Percentiles rank a stretch among this genome's conserved stretches.
phyloP scores from a whole-genome alignment of 768 basidiomycete species.

The Boletellus ananiceps region DNA sequence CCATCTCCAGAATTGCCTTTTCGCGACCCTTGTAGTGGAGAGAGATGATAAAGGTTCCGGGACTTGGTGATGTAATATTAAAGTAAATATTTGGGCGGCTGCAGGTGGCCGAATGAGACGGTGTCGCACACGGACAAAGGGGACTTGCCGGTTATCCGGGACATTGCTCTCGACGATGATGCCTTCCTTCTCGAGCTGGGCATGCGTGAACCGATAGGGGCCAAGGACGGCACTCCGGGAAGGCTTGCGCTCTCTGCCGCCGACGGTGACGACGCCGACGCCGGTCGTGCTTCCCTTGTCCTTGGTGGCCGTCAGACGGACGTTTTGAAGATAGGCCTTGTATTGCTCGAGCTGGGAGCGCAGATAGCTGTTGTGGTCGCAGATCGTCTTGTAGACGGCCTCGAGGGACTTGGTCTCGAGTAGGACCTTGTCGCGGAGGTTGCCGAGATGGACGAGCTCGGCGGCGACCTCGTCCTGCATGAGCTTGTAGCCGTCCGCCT shows the following conservation, averaged over 20 bases:
- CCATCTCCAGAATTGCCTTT: slow-evolving; percentile 99
- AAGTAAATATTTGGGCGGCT: slow-evolving; percentile 98
- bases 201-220: slow-evolving; percentile 96
- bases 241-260: slow-evolving; percentile 96
- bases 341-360: slow-evolving; percentile 97
- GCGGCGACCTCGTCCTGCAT: slow-evolving; percentile 98
- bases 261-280: slow-evolving; percentile 92
- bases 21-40: slow-evolving; percentile 98
- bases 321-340: slow-evolving; percentile 98
- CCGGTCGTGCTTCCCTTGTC: slow-evolving; percentile 85
- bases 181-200: slow-evolving; percentile 97
- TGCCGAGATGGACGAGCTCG: slow-evolving; percentile 94
- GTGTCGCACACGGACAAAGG: background rate
- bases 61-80: slow-evolving; percentile 96
- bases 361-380: slow-evolving; percentile 98
- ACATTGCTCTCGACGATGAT: slow-evolving; percentile 99
- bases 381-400: slow-evolving; percentile 98
- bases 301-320: slow-evolving; percentile 81
- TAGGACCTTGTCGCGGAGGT: slow-evolving; percentile 91
- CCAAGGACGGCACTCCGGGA: slow-evolving; percentile 82
- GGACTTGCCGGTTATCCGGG: slow-evolving; percentile 85
- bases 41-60: slow-evolving; percentile 98
- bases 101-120: slow-evolving; percentile 2
- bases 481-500: slow-evolving; percentile 78
- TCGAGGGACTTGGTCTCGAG: slow-evolving; percentile 90